Percentiles rank a stretch among this genome's conserved stretches.
Conservation (phyloP, 768 basidiomycete genomes). For the Hebeloma cylindrosporum region DNA sequence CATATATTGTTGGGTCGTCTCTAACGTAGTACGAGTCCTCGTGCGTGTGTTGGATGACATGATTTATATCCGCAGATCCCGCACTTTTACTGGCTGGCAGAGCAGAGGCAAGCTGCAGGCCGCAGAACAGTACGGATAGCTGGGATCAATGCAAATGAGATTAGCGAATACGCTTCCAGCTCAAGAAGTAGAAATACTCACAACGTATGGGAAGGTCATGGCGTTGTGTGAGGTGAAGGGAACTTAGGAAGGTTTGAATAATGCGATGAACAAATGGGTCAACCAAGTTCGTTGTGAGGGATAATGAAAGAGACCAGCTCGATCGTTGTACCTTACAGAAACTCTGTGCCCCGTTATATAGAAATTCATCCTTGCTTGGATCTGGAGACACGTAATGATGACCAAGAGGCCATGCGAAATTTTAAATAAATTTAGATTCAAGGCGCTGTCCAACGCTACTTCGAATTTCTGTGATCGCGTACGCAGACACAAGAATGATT, state of each 20-base stretch:
- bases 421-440: no score
- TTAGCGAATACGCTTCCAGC: background rate
- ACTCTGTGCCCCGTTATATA: no score
- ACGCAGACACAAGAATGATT: no score
- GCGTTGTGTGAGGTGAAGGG: background rate
- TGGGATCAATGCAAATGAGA: background rate
- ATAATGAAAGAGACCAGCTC: conserved; percentile 2
- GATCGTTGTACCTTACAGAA: background rate
- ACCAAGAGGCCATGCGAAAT: no score
- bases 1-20: background rate
- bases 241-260: background rate
- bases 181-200: background rate
- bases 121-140: background rate
- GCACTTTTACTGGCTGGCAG: conserved; percentile 3
- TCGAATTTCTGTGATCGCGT: no score
- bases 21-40: conserved; percentile 3
- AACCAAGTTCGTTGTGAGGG: background rate
- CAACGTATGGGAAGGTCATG: background rate
- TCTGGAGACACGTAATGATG: no score
- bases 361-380: no score
- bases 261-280: background rate
- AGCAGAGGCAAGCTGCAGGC: conserved; percentile 5
- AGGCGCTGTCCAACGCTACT: no score
- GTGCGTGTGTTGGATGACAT: conserved; percentile 4
- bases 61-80: conserved; percentile 2